Base-by-base conservation (phyloP, 1,284 basidiomycete species). In the Cutaneotrichosporon sp. region DNA sequence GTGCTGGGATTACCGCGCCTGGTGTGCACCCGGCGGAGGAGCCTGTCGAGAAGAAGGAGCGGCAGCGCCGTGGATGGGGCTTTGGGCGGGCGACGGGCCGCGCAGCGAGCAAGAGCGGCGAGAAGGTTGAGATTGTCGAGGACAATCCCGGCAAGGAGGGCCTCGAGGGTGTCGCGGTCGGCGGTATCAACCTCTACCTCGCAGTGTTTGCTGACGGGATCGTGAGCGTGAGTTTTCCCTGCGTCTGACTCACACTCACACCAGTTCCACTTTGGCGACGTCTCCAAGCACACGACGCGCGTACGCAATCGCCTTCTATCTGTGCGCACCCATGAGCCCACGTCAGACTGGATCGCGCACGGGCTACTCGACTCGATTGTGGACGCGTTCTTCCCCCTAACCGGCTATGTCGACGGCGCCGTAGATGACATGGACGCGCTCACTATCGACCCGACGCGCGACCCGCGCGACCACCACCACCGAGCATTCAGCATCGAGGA, bases 221-320 rank as follows among this genome's bases (percentile, higher is more conserved):
- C 64, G 88, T 92, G 69, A 89, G 90, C 60, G 91, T 94, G 73
- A 78, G 90, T 85, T 5, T 10, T 11, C 18, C 18, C 42, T 46
- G 16, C 42, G 18, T 14, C 7, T 5, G 31, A 14, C 2, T 14
- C 22, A 18, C 18, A 9, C 63, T 66, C 38, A 69, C 50, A 63
- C 14, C 69, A 93, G 90, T 97, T 98, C 77, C 92, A 97, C 80
- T 97, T 91, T 73, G 90, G 90, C 60, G 92, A 97, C 73, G 88
- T 97, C 57, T 87, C 88, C 61, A 92, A 93, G 75, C 94, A 98
- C 76, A 87, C 87, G 1, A 85, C 90, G 66, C 86, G 88, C 21
- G 90, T 97, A 2, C 85, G 89, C 40, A 88, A 88, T 70, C 87
- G 89, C 42, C 84, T 91, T 32, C 78, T 86, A 56, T 26, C 34